These are phyloP conservation scores for Rhododendron williamsianum DNA, from an alignment of 148 eudicot genomes.

Conservation along the genomic window DNA sequence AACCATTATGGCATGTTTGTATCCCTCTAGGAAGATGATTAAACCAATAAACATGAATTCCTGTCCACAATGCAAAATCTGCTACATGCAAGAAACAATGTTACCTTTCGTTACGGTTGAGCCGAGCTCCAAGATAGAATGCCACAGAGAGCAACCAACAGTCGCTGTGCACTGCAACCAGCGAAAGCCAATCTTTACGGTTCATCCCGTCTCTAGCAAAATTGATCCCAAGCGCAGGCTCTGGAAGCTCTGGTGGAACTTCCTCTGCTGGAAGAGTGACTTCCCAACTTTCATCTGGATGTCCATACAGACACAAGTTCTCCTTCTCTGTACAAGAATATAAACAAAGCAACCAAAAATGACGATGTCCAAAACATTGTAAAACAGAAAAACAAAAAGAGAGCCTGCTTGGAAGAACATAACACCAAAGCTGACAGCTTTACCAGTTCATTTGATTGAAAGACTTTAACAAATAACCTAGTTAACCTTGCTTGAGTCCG, in stretches of 20 bases:
- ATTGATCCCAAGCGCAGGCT: conserved; percentile 92
- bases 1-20: neutral
- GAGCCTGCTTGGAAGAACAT: neutral
- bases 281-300: conserved; percentile 73
- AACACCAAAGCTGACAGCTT: neutral
- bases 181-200: conserved; percentile 78
- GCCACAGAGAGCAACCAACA: conserved; percentile 89
- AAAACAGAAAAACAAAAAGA: neutral
- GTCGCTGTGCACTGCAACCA: conserved; percentile 84
- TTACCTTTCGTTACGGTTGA: conserved; percentile 69
- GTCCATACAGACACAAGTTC: conserved; percentile 81
- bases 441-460: neutral
- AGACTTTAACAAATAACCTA: neutral
- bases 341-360: neutral
- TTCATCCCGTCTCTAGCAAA: conserved; percentile 91
- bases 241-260: conserved; percentile 96
- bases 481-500: neutral
- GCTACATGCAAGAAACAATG: neutral
- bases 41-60: neutral
- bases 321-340: conserved; percentile 57
- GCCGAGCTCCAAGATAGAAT: conserved; percentile 83
- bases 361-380: neutral
- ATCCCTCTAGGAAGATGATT: neutral
- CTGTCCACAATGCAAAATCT: neutral
- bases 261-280: conserved; percentile 86